Base-by-base conservation (phyloP, 768 basidiomycete species). In the Pholiota microspora region DNA sequence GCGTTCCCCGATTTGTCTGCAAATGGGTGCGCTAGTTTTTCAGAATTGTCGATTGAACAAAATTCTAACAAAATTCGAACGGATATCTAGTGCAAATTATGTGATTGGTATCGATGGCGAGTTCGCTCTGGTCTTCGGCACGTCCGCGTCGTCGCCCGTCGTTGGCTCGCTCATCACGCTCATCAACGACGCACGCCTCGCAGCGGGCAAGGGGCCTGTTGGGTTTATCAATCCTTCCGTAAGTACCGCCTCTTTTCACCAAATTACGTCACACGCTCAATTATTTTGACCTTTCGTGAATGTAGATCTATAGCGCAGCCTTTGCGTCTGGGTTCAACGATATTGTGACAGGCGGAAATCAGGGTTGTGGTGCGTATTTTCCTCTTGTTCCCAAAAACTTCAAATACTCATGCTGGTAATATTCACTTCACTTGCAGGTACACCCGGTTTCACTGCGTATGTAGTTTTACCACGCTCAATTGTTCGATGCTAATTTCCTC, bases 1-100 rank as follows among this genome's bases (percentile, higher is more conserved):
- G 80, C 68, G 8, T 80, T 67, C 67, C 80, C 80, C 1, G 80
- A 82, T 62, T 55, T 82, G n/a, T 73, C 79, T 32, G 80, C 78
- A 0, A 81, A 82, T 29, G 79, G 78, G 3, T 74, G 71, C 49
- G 67, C 75, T 27, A 72, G 74, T 49, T 72, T 71, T 71, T 49
- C 54, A 61, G 4, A 25, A 38, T 18, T 2, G 8, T n/a, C 36
- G 8, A 21, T n/a, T 8, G n/a, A 8, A 18, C 2, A 10, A 9
- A 13, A 35, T 40, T 49, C 25, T 16, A 28, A 38, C 28, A 28
- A 21, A 2, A 38, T 21, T 38, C 16, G n/a, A n/a, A n/a, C n/a
- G 3, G 2, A 16, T 38, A 35, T 13, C 31, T 34, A 28, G 31
- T 5, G 29, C 38, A 10, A 42, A 51, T 21, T 16, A 15, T 16